These are phyloP conservation scores for Massariosphaeria phaeospora DNA, from an alignment of 495 filamentous ascomycete genomes.

Conservation along the genomic window DNA sequence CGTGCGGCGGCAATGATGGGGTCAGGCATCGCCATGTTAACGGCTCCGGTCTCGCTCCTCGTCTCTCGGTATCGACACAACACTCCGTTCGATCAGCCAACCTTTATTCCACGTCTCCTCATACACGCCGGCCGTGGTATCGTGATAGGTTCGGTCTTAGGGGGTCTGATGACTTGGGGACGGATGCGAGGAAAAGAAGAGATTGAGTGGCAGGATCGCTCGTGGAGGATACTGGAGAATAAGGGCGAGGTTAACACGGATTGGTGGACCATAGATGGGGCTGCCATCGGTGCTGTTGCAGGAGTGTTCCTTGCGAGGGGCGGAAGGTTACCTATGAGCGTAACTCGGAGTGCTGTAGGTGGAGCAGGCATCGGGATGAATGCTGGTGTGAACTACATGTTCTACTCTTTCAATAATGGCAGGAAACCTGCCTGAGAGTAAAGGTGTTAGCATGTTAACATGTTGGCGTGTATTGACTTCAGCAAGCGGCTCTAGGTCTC, in stretches of 20 bases:
- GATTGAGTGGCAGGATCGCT: conserved; percentile 60
- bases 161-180: conserved; percentile 21
- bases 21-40: conserved; percentile 36
- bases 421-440: background rate
- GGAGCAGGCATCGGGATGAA: conserved; percentile 45
- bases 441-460: too few relatives aligned
- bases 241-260: conserved; percentile 51
- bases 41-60: conserved; percentile 10
- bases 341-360: conserved; percentile 35
- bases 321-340: conserved; percentile 16
- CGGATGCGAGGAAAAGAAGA: conserved; percentile 53
- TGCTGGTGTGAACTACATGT: conserved; percentile 38
- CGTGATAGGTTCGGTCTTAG: conserved; percentile 38
- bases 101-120: conserved; percentile 11
- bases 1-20: conserved; percentile 51
- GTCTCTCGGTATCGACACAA: conserved; percentile 6
- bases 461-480: too few relatives aligned
- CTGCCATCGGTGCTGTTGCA: conserved; percentile 35
- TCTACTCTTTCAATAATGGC: conserved; percentile 1
- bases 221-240: conserved; percentile 55
- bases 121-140: conserved; percentile 33
- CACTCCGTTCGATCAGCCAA: conserved; percentile 4
- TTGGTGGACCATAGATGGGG: conserved; percentile 46
- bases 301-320: conserved; percentile 32
- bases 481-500: too few relatives aligned